Conservation (phyloP, 2,329 filamentous ascomycete genomes). For the Teratosphaeria nubilosa region DNA sequence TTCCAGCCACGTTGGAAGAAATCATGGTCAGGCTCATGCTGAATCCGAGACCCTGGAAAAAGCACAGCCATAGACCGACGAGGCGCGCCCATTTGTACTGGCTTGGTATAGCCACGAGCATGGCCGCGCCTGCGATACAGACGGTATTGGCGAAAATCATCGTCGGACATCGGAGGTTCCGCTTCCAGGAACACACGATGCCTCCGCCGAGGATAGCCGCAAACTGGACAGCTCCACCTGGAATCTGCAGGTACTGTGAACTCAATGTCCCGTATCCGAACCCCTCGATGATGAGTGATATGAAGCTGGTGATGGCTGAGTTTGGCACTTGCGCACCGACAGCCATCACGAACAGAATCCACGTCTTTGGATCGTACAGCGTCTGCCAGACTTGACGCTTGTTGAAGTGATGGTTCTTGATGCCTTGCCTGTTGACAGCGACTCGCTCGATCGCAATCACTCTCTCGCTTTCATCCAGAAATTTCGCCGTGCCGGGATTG, state of each 20-base stretch:
- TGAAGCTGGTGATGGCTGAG: constrained; percentile 23
- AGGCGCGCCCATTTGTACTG: constrained; percentile 48
- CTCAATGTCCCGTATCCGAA: constrained; percentile 39
- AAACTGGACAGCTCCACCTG: constrained; percentile 49
- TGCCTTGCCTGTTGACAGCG: constrained; percentile 41
- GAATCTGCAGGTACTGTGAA: constrained; percentile 48
- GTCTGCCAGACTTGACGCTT: constrained; percentile 35
- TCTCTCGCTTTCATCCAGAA: constrained; percentile 32
- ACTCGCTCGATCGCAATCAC: constrained; percentile 45
- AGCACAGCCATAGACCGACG: constrained; percentile 49
- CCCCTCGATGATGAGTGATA: constrained; percentile 38
- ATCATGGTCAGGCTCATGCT: constrained; percentile 45
- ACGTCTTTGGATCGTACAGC: constrained; percentile 46
- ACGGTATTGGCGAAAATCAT: constrained; percentile 48
- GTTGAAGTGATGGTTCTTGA: constrained; percentile 42
- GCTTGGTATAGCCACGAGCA: constrained; percentile 43
- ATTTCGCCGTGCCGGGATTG: constrained; percentile 34
- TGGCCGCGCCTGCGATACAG: constrained; percentile 43
- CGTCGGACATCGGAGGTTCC: constrained; percentile 42
- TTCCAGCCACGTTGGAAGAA: constrained; percentile 44
- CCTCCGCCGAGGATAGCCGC: constrained; percentile 43
- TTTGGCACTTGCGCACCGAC: constrained; percentile 54
- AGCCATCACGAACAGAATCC: constrained; percentile 52
- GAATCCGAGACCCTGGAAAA: constrained; percentile 45
- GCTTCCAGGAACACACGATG: constrained; percentile 43